Conservation (phyloP, 1,139 yeast genomes). For the Nakaseomyces glabratus region DNA sequence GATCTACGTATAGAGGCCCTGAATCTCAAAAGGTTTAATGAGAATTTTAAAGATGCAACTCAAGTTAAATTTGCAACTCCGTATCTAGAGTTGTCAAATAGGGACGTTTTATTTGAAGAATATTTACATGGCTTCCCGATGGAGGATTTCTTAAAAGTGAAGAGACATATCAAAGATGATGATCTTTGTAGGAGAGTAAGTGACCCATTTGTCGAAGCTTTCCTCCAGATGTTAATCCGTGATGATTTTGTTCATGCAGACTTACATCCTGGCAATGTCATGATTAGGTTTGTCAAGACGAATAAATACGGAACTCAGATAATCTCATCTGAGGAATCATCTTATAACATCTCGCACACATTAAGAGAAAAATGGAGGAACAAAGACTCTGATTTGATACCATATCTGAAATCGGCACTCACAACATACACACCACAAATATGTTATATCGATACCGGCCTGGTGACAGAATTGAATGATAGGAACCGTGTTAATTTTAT, state of each 20-base stretch:
- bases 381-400: constrained; percentile 37
- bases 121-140: constrained; percentile 76
- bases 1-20: constrained; percentile 85
- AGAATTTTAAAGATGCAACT: constrained; percentile 37
- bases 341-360: constrained; percentile 40
- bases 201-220: constrained; percentile 82
- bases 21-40: constrained; percentile 57
- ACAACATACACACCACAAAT: constrained; percentile 70
- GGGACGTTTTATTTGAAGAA: constrained; percentile 79
- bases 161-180: constrained; percentile 31
- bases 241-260: constrained; percentile 96
- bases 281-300: constrained; percentile 59
- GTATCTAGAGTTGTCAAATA: constrained; percentile 52
- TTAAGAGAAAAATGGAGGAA: constrained; percentile 33
- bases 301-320: constrained; percentile 32
- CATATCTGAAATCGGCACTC: constrained; percentile 42
- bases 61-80: constrained; percentile 82
- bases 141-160: constrained; percentile 47
- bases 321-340: constrained; percentile 32
- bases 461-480: constrained; percentile 80
- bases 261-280: constrained; percentile 91
- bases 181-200: constrained; percentile 64
- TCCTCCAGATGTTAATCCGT: constrained; percentile 80
- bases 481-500: constrained; percentile 74
- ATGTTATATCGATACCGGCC: constrained; percentile 86